phyloP scores from a whole-genome alignment of 352 stramenopile species.

The Blastocystis sp. region DNA sequence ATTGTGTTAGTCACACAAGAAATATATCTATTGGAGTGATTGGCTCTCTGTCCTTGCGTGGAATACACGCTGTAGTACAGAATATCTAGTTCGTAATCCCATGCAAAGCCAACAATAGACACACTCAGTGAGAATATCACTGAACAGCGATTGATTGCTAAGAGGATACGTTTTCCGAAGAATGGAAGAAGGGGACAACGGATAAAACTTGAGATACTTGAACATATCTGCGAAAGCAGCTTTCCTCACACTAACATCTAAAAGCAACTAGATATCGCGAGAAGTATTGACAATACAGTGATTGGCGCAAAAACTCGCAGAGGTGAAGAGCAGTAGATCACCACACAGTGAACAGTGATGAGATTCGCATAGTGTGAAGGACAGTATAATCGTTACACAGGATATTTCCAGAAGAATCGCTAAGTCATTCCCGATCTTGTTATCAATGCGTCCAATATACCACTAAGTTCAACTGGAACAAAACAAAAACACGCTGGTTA shows the following conservation, averaged over 20 bases:
- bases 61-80: slow-evolving; percentile 36
- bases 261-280: background rate
- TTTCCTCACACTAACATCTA: background rate
- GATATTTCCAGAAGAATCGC: slow-evolving; percentile 55
- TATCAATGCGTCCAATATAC: slow-evolving; percentile 31
- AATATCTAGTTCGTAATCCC: background rate
- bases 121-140: slow-evolving; percentile 11
- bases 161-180: background rate
- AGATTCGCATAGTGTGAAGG: slow-evolving; percentile 4
- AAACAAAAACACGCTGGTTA: background rate
- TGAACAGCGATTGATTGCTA: background rate
- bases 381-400: background rate
- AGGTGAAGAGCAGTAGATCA: slow-evolving; percentile 12
- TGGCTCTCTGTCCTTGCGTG: background rate
- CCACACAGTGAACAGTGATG: background rate
- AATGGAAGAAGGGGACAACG: background rate
- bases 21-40: background rate
- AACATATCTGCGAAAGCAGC: background rate
- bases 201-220: background rate
- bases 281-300: background rate
- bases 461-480: background rate
- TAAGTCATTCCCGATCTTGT: slow-evolving; percentile 42
- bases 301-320: slow-evolving; percentile 13
- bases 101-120: background rate
- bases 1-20: background rate